These are phyloP conservation scores for Platanthera guangdongensis DNA, from an alignment of 106 monocot species.

Conservation along the genomic window DNA sequence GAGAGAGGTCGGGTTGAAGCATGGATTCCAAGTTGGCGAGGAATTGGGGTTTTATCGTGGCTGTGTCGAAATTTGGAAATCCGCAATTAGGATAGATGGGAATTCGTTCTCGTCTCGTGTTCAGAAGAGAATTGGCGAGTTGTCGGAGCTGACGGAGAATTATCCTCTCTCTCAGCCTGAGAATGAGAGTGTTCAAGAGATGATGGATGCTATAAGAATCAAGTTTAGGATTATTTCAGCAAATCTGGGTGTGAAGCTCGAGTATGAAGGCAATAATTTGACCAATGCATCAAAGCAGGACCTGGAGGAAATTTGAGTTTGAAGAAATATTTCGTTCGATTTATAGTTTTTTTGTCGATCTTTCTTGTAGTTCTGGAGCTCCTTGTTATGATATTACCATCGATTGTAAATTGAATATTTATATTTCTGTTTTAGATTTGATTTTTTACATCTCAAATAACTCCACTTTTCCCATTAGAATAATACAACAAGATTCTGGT, in stretches of 20 bases:
- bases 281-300: conserved; percentile 18
- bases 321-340: not conserved
- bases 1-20: conserved; percentile 49
- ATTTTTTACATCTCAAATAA: too few relatives aligned
- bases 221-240: conserved; percentile 48
- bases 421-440: too few relatives aligned
- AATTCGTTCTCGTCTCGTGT: conserved; percentile 43
- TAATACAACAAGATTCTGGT: too few relatives aligned
- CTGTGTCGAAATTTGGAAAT: conserved; percentile 51
- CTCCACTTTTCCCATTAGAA: too few relatives aligned
- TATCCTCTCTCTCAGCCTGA: conserved; percentile 60
- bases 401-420: too few relatives aligned
- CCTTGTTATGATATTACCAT: too few relatives aligned
- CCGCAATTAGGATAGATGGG: conserved; percentile 29
- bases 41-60: conserved; percentile 74
- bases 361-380: too few relatives aligned
- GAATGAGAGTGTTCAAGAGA: conserved; percentile 46
- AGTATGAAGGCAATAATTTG: conserved; percentile 37
- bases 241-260: conserved; percentile 50
- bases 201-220: conserved; percentile 48
- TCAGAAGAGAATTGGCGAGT: conserved; percentile 38
- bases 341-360: too few relatives aligned
- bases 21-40: conserved; percentile 58
- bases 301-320: conserved; percentile 20
- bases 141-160: conserved; percentile 26